A percentile compares a stretch with the other conserved stretches of the same genome.
These are phyloP conservation scores for Pichia occidentalis DNA, from an alignment of 805 yeast genomes.

Conservation along the genomic window DNA sequence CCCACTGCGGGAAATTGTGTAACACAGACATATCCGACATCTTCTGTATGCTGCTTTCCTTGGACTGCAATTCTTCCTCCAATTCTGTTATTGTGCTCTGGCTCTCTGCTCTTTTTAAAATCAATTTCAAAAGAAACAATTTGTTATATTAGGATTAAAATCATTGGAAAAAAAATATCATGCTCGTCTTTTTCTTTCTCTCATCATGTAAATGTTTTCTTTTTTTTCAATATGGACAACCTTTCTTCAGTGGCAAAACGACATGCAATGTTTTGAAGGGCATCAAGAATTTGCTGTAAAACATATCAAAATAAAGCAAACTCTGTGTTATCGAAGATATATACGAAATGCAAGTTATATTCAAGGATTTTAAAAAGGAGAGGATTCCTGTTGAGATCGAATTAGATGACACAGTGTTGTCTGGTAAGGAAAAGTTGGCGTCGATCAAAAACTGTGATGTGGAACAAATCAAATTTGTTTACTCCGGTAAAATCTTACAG, in stretches of 20 bases:
- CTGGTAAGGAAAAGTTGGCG: slow-evolving; percentile 72
- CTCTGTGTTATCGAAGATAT: too few relatives aligned
- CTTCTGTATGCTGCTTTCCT: too few relatives aligned
- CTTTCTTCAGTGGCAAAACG: slow-evolving; percentile 2
- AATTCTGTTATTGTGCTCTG: too few relatives aligned
- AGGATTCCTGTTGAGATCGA: slow-evolving; percentile 77
- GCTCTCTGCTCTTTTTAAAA: too few relatives aligned
- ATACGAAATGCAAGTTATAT: slow-evolving; percentile 61
- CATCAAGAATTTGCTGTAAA: too few relatives aligned
- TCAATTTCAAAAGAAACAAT: too few relatives aligned
- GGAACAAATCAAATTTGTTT: slow-evolving; percentile 78
- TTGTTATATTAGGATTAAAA: too few relatives aligned
- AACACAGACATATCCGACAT: slow-evolving; percentile 7
- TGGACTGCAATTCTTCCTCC: too few relatives aligned
- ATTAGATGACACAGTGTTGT: slow-evolving; percentile 52
- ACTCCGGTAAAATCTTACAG: slow-evolving; percentile 80
- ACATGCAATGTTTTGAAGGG: too few relatives aligned
- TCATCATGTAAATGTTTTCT: too few relatives aligned
- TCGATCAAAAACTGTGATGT: slow-evolving; percentile 60
- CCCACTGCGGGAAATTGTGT: slow-evolving; percentile 28
- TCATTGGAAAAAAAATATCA: not conserved
- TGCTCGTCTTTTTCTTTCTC: slow-evolving; percentile 1
- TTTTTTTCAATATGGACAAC: too few relatives aligned
- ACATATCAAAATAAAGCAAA: too few relatives aligned
- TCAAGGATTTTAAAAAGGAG: slow-evolving; percentile 92